Conservation (phyloP, 2,329 filamentous ascomycete species). For the Epichloe coenophiala region DNA sequence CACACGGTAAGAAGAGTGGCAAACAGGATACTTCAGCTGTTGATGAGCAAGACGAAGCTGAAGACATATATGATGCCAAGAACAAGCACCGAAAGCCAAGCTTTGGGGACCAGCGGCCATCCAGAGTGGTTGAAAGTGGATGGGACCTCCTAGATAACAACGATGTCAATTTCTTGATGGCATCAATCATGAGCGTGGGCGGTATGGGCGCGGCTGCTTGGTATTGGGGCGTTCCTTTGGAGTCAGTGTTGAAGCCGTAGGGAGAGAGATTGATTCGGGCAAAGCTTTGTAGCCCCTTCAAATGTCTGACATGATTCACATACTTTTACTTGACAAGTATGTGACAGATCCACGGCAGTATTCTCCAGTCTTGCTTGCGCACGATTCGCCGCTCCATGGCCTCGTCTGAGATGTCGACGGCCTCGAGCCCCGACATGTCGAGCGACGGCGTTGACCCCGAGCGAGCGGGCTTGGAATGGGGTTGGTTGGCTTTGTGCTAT, state of each 20-base stretch:
- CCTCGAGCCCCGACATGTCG: too few relatives aligned
- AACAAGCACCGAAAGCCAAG: constrained; percentile 37
- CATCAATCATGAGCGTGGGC: constrained; percentile 62
- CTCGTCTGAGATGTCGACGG: too few relatives aligned
- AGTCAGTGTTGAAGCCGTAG: constrained; percentile 12
- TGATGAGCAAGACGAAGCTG: constrained; percentile 22
- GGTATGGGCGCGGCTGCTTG: constrained; percentile 55
- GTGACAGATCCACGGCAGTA: constrained; percentile 17
- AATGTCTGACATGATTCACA: too few relatives aligned
- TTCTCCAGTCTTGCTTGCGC: too few relatives aligned
- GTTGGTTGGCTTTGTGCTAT: not conserved
- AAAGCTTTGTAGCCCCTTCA: too few relatives aligned
- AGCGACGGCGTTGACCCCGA: not conserved
- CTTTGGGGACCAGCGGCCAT: constrained; percentile 43
- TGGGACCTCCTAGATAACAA: constrained; percentile 84
- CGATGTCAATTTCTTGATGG: constrained; percentile 89
- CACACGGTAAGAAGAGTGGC: constrained; percentile 30
- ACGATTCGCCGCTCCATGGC: too few relatives aligned
- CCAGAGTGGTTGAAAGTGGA: constrained; percentile 50
- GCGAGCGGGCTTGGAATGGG: not conserved
- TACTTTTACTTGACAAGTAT: constrained; percentile 15
- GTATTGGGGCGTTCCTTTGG: constrained; percentile 44
- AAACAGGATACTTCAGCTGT: constrained; percentile 18
- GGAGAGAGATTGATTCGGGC: not conserved
- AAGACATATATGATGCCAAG: constrained; percentile 33